Conservation (phyloP, 768 basidiomycete species). For the Russula earlei region DNA sequence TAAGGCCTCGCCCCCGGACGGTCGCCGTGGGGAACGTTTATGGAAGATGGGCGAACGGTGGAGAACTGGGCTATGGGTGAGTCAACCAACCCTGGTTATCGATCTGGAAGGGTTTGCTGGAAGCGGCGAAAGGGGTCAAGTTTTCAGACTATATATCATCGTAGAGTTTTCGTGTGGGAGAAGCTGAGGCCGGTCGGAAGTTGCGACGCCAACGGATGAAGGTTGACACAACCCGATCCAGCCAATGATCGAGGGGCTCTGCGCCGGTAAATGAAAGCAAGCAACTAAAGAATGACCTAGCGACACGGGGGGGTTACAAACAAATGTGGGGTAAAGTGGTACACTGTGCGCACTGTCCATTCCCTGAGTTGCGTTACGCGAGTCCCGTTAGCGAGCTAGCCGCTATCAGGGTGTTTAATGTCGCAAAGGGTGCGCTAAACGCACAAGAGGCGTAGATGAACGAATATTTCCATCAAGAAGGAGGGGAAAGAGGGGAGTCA, state of each 20-base stretch:
- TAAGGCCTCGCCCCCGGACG: background rate
- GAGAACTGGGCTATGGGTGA: slow-evolving; percentile 13
- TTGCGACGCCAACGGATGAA: slow-evolving; percentile 10
- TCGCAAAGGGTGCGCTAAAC: slow-evolving; percentile 10
- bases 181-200: slow-evolving; percentile 6
- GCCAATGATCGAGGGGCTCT: slow-evolving; percentile 15
- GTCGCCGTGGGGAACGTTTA: slow-evolving; percentile 3
- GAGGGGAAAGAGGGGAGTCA: slow-evolving; percentile 16
- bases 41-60: slow-evolving; percentile 1
- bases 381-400: slow-evolving; percentile 2
- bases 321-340: slow-evolving; percentile 12
- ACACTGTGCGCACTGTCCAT: background rate
- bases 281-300: slow-evolving; percentile 7
- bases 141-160: slow-evolving; percentile 8
- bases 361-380: background rate
- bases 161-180: slow-evolving; percentile 3
- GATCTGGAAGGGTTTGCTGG: slow-evolving; percentile 13
- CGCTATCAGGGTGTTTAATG: slow-evolving; percentile 14
- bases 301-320: slow-evolving; percentile 8
- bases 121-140: slow-evolving; percentile 1
- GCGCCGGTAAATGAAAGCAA: slow-evolving; percentile 5
- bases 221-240: slow-evolving; percentile 5
- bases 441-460: slow-evolving; percentile 20
- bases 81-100: slow-evolving; percentile 9
- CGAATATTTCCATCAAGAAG: slow-evolving; percentile 20